These are phyloP conservation scores for Coemansia sp. DNA, from an alignment of 192 early-diverging fungal genomes.

Conservation along the genomic window DNA sequence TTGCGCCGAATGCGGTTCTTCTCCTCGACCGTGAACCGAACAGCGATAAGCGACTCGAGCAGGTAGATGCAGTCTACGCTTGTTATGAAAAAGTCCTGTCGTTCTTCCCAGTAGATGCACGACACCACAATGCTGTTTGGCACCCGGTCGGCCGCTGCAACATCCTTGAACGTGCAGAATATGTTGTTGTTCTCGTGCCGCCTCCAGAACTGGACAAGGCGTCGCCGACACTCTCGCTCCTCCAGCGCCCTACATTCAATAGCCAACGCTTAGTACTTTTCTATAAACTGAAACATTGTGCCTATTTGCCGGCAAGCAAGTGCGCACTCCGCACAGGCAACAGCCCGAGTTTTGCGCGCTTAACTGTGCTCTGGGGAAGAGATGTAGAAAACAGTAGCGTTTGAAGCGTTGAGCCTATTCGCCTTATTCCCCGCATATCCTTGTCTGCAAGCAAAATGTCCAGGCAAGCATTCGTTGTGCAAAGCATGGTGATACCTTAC, in stretches of 20 bases:
- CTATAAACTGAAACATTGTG: background rate
- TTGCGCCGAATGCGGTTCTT: conserved; percentile 89
- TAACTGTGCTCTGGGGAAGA: background rate
- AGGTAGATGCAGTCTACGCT: conserved; percentile 78
- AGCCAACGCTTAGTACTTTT: background rate
- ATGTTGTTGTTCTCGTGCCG: conserved; percentile 67
- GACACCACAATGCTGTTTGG: conserved; percentile 73
- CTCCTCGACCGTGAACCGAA: conserved; percentile 77
- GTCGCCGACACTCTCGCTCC: conserved; percentile 64
- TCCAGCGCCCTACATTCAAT: conserved; percentile 54
- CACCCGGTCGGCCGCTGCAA: conserved; percentile 58
- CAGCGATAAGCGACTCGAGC: conserved; percentile 71
- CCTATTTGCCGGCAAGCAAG: background rate
- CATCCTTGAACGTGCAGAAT: conserved; percentile 61
- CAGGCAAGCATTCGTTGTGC: background rate
- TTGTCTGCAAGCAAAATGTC: background rate
- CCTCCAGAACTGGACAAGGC: conserved; percentile 75
- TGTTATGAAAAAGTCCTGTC: conserved; percentile 74
- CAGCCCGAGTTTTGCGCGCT: background rate
- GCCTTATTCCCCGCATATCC: background rate
- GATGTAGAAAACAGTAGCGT: background rate
- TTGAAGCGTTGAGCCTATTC: background rate
- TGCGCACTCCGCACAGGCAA: background rate
- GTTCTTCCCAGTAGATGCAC: conserved; percentile 77
- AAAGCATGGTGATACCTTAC: conserved; percentile 19